These are phyloP conservation scores for Vitis vinifera DNA, from an alignment of 164 flowering plant genomes.

Conservation along the genomic window DNA sequence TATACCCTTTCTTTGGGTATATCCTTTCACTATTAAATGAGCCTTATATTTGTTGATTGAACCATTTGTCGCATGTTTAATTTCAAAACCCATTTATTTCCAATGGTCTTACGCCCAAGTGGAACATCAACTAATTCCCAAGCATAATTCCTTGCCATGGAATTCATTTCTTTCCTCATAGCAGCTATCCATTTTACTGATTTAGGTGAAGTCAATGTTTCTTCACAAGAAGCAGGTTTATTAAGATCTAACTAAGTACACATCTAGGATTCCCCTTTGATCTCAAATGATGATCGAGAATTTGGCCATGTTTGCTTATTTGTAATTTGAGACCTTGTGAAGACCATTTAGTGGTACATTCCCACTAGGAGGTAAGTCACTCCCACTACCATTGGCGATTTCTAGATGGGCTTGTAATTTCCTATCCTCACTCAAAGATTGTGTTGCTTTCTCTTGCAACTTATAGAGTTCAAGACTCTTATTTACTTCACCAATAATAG, in stretches of 20 bases:
- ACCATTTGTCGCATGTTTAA: neutral
- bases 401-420: too few species aligned
- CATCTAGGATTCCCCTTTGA: neutral
- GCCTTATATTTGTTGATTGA: neutral
- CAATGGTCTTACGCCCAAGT: neutral
- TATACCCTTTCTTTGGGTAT: neutral
- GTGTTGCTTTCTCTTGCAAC: too few species aligned
- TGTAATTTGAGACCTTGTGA: too few species aligned
- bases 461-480: too few species aligned
- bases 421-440: too few species aligned
- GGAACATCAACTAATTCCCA: constrained; percentile 7
- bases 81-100: too few species aligned
- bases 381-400: too few species aligned
- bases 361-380: too few species aligned
- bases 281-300: neutral
- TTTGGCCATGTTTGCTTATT: neutral
- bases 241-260: neutral
- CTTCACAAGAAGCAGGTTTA: too few species aligned
- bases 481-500: too few species aligned
- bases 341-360: too few species aligned
- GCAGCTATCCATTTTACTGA: neutral
- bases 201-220: neutral
- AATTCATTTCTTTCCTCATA: constrained; percentile 7
- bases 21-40: neutral
- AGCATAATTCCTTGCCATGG: neutral